Evolutionary conservation across 768 basidiomycete genomes (phyloP), one percentile per base, ranked within the genome.

Genomic region (Psilocybe tampanensis): DNA sequence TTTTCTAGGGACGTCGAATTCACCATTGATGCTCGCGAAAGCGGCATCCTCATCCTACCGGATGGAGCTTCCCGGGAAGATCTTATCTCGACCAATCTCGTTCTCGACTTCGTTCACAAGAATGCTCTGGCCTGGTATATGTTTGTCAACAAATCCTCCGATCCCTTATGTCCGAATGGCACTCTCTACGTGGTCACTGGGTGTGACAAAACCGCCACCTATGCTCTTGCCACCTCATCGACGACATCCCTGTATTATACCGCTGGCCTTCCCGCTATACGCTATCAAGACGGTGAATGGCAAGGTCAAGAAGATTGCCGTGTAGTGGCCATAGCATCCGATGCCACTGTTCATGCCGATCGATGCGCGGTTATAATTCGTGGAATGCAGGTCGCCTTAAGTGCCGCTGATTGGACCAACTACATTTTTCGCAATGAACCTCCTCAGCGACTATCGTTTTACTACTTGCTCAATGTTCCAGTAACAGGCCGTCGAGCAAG

Each of bases 101-200:
- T 29, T 29, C 29, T 4, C 29, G 29, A 29, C 5, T 29, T 4
- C 29, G 29, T 29, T 4, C 29, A 29, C 4, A 9, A 29, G 29
- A 29, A 9, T 29, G 29, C 29, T 4, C 29, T 29, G 29, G 9
- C 29, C 4, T 29, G 29, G 29, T 29, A 29, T 9, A 29, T 4
- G 29, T 29, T 29, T 29, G 29, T 29, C 9, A 29, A 29, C 29
- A 29, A 9, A 29, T 29, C 29, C 4, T 29, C n/a, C n/a, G n/a
- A n/a, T n/a, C n/a, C n/a, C n/a, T n/a, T n/a, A n/a, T n/a, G n/a
- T n/a, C 29, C 9, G 29, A 29, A 29, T 29, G 29, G 29, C 29
- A 29, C n/a, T n/a, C 23, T 61, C 7, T 56, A 43, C 15, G 23
- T 61, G 12, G 44, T 61, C 23, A 61, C 60, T 8, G 60, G 55